Evolutionary conservation across 2,329 filamentous ascomycete species (phyloP).

Genomic region (Cucurbitaria berberidis): DNA sequence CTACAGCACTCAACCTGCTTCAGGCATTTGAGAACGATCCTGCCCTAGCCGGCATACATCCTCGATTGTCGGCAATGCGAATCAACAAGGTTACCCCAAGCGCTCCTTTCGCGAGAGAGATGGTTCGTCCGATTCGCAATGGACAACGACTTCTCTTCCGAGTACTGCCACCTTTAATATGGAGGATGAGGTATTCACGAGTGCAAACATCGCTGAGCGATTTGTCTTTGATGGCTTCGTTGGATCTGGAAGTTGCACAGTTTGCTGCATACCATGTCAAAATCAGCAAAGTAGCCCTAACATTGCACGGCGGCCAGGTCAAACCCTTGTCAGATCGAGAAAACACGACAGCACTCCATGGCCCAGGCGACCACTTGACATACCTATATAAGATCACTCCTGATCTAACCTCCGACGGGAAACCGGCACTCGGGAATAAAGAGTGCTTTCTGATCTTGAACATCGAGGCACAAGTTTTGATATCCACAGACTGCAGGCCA

Average conservation of each 20-base stretch:
- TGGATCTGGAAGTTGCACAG: conserved; percentile 76
- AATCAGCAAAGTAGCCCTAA: conserved; percentile 65
- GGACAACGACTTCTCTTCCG: conserved; percentile 67
- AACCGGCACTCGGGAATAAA: conserved; percentile 52
- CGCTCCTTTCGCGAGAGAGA: conserved; percentile 64
- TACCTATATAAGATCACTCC: conserved; percentile 71
- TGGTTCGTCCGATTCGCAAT: conserved; percentile 68
- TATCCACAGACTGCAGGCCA: conserved; percentile 65
- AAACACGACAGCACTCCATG: conserved; percentile 65
- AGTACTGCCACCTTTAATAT: conserved; percentile 73
- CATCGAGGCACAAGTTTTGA: conserved; percentile 65
- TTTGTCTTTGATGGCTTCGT: conserved; percentile 67
- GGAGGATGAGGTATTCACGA: conserved; percentile 73
- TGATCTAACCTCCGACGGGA: conserved; percentile 52
- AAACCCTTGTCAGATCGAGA: conserved; percentile 56
- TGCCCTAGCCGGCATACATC: conserved; percentile 65
- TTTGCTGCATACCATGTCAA: conserved; percentile 71
- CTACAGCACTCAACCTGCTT: conserved; percentile 77
- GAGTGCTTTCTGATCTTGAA: conserved; percentile 60
- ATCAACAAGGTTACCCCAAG: conserved; percentile 76
- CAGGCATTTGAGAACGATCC: conserved; percentile 73
- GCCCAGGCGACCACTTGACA: conserved; percentile 76
- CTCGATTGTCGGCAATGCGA: conserved; percentile 73
- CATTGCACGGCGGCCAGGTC: conserved; percentile 64
- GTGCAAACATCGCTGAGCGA: conserved; percentile 62